These are phyloP conservation scores for Coemansia sp. DNA, from an alignment of 192 early-diverging fungal genomes.

Conservation along the genomic window DNA sequence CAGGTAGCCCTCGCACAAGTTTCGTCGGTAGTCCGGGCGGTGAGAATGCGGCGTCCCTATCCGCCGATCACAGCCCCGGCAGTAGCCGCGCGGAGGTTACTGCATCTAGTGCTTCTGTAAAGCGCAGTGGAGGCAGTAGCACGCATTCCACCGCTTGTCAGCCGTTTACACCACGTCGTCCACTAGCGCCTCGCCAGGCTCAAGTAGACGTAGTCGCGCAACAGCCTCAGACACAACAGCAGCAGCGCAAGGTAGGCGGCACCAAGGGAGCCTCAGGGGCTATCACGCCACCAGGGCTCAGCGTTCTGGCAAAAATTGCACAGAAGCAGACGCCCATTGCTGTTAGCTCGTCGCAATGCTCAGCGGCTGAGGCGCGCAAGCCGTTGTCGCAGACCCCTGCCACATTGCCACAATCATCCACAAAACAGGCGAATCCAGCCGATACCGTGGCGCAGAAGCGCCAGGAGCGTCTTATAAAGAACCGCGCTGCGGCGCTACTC, in stretches of 20 bases:
- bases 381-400: not conserved
- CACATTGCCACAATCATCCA: not conserved
- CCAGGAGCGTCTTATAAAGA: slow-evolving; percentile 88
- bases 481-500: slow-evolving; percentile 82
- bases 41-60: slow-evolving; percentile 23
- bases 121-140: slow-evolving; percentile 1
- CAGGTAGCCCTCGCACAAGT: not conserved
- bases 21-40: not conserved
- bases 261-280: slow-evolving; percentile 18
- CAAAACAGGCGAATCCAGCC: not conserved
- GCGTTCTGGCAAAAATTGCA: slow-evolving; percentile 43
- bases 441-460: slow-evolving; percentile 62
- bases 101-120: slow-evolving; percentile 14
- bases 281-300: slow-evolving; percentile 36
- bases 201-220: not conserved
- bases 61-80: slow-evolving; percentile 3
- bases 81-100: slow-evolving; percentile 19
- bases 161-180: slow-evolving; percentile 21
- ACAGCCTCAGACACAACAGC: slow-evolving; percentile 8
- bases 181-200: not conserved
- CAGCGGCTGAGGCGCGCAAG: not conserved
- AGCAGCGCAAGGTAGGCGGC: not conserved
- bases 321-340: slow-evolving; percentile 38
- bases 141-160: not conserved
- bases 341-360: slow-evolving; percentile 5